These are phyloP conservation scores for Jacaranda mimosifolia DNA, from an alignment of 257 asterid genomes.

Conservation along the genomic window DNA sequence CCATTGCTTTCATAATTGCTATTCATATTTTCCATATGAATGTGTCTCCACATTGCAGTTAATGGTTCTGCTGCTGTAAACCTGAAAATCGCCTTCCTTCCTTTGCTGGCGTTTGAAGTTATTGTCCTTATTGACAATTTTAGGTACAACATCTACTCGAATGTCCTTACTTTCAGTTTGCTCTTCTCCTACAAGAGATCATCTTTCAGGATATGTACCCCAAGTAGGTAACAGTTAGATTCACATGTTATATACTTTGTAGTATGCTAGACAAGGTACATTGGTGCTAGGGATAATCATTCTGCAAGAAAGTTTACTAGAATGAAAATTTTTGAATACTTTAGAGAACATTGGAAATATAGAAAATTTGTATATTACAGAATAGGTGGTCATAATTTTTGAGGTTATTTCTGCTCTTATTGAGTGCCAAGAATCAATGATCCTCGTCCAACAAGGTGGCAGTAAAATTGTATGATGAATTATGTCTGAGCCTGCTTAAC, in stretches of 20 bases:
- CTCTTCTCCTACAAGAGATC: conserved; percentile 22
- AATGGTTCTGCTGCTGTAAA: conserved; percentile 69
- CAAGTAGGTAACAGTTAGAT: conserved; percentile 27
- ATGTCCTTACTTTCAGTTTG: conserved; percentile 25
- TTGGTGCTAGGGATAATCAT: conserved; percentile 1
- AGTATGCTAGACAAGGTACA: conserved; percentile 22
- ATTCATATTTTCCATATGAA: conserved; percentile 18
- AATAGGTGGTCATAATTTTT: conserved; percentile 18
- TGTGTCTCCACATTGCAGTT: conserved; percentile 60
- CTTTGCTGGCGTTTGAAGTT: conserved; percentile 85
- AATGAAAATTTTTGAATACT: conserved; percentile 22
- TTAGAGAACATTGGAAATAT: conserved; percentile 22
- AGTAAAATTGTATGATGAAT: background rate
- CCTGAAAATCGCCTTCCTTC: conserved; percentile 90
- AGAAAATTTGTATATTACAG: background rate
- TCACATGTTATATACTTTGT: conserved; percentile 5
- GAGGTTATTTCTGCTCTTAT: conserved; percentile 24
- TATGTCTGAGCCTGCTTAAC: conserved; percentile 5
- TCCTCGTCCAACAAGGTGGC: conserved; percentile 30
- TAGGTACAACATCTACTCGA: conserved; percentile 59
- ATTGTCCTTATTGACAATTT: conserved; percentile 85
- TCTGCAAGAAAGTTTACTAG: conserved; percentile 7
- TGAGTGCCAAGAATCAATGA: conserved; percentile 12
- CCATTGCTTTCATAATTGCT: conserved; percentile 23
- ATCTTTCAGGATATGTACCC: conserved; percentile 21